A percentile compares a stretch with the other conserved stretches of the same genome.
phyloP scores from a whole-genome alignment of 352 stramenopile genomes.

The Globisporangium spinosum region DNA sequence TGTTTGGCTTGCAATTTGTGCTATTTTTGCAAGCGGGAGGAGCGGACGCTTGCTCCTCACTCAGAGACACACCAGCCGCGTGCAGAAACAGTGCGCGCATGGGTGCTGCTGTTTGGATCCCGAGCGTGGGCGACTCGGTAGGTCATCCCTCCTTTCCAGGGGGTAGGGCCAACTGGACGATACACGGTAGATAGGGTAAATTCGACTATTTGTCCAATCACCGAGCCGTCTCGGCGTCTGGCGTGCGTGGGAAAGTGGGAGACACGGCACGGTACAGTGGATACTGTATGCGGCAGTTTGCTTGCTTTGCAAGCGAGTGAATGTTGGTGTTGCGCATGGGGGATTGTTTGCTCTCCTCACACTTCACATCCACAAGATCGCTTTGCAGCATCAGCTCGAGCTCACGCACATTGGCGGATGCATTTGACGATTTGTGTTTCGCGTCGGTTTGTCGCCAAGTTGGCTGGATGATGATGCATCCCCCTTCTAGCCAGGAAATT shows the following conservation, averaged over 20 bases:
- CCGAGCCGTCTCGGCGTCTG: neutral
- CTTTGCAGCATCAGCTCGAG: neutral
- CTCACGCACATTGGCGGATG: neutral
- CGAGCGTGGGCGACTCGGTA: neutral
- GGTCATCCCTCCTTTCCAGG: neutral
- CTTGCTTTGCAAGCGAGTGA: neutral
- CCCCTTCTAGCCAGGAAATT: neutral
- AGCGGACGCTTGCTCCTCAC: neutral
- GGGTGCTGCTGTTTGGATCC: neutral
- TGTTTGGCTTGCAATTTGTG: neutral
- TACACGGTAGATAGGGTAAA: neutral
- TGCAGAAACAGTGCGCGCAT: neutral
- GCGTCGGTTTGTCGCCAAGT: neutral
- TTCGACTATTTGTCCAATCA: neutral
- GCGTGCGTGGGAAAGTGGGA: conserved; percentile 10
- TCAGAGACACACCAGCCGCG: conserved; percentile 13
- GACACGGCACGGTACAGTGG: neutral
- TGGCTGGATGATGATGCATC: neutral
- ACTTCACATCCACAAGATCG: neutral
- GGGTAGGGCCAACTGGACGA: neutral
- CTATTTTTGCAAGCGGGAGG: conserved; percentile 2
- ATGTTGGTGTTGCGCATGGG: neutral
- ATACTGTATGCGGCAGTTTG: conserved; percentile 7
- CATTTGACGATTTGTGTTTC: neutral
- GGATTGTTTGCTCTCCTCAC: neutral